Evolutionary conservation across 306 rosid genomes (phyloP).

Genomic region (Cercis canadensis): DNA sequence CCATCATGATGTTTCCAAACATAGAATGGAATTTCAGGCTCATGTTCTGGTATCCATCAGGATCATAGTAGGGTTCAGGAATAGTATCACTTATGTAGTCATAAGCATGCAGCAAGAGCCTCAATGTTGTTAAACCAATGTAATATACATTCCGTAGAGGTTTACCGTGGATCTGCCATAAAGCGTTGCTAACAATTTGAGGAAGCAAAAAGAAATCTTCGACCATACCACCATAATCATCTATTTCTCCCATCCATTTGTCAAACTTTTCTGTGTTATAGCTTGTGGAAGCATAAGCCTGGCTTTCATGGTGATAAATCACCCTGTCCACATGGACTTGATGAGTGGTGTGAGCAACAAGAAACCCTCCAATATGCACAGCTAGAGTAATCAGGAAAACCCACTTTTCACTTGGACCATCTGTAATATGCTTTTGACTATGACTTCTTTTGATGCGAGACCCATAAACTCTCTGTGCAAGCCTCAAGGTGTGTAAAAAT

Average conservation of each 20-base stretch:
- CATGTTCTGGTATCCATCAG: not conserved
- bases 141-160: not conserved
- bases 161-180: not conserved
- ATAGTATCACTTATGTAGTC: not conserved
- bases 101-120: not conserved
- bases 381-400: not conserved
- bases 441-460: not conserved
- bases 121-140: not conserved
- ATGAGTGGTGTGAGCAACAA: not conserved
- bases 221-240: not conserved
- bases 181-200: not conserved
- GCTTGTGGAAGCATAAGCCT: not conserved
- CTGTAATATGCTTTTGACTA: not conserved
- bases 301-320: not conserved
- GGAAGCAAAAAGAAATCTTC: slow-evolving; percentile 4
- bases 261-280: not conserved
- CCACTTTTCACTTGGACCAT: not conserved
- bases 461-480: not conserved
- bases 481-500: not conserved
- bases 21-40: not conserved
- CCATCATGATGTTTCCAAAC: not conserved
- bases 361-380: slow-evolving; percentile 4
- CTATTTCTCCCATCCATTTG: not conserved
- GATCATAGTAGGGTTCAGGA: not conserved
- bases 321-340: not conserved